A percentile compares a stretch with the other conserved stretches of the same genome.
Conservation (phyloP, 2,329 filamentous ascomycete species). For the Tolypocladium cylindrosporum region DNA sequence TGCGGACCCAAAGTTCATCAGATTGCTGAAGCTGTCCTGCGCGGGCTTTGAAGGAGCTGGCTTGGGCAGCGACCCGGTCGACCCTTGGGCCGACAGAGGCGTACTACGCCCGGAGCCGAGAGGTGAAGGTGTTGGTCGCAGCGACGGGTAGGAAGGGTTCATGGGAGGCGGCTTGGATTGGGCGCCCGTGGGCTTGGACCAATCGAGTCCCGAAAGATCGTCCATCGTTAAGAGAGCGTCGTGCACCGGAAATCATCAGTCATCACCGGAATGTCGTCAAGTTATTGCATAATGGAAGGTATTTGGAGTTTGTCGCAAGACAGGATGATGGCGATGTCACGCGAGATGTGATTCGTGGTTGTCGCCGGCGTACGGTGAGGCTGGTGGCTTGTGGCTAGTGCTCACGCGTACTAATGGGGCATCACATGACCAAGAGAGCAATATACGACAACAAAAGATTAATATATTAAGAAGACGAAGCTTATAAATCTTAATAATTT, state of each 20-base stretch:
- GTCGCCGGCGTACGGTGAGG: not conserved
- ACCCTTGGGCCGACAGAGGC: conserved; percentile 40
- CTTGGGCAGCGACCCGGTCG: conserved; percentile 32
- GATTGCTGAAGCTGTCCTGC: conserved; percentile 68
- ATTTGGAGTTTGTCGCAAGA: not conserved
- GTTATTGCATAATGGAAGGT: conserved; percentile 8
- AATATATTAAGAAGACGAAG: too few relatives aligned
- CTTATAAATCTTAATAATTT: too few relatives aligned
- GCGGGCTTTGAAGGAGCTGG: conserved; percentile 38
- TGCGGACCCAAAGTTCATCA: conserved; percentile 49
- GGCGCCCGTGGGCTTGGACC: conserved; percentile 33
- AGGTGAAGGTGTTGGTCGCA: conserved; percentile 47
- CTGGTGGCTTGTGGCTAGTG: too few relatives aligned
- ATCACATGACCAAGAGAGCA: too few relatives aligned
- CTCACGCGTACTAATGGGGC: too few relatives aligned
- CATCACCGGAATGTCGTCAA: conserved; percentile 13
- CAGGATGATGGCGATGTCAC: not conserved
- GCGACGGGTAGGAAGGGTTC: conserved; percentile 36
- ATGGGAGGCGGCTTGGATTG: conserved; percentile 28
- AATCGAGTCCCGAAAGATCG: conserved; percentile 51
- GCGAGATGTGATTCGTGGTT: not conserved
- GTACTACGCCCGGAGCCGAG: conserved; percentile 46
- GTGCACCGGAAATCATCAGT: conserved; percentile 12
- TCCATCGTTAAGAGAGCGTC: conserved; percentile 37
- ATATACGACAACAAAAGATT: too few relatives aligned